Base-by-base conservation (phyloP, 805 yeast species). In the Wickerhamiella brachini region DNA sequence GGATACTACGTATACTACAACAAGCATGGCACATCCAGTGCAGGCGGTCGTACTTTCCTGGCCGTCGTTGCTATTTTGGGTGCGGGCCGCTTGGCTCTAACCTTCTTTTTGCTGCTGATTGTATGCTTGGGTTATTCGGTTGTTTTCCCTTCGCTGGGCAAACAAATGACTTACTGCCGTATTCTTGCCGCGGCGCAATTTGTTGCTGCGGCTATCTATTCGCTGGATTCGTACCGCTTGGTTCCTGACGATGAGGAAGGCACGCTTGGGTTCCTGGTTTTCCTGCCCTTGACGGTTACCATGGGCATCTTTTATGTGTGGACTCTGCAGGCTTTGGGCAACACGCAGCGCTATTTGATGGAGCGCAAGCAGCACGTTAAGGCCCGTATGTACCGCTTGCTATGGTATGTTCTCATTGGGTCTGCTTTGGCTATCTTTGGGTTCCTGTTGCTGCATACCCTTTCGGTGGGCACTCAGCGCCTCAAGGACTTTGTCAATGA, bases 121-220 rank as follows among this genome's bases (percentile, higher is more conserved):
- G 90, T 93, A 51, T 76, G 94, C 13, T 72, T 89, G 57, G 99
- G 99, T 42, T 93, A 89, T 68, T 97, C 97, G 55, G 88, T 93
- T 47, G 97, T 93, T 48, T 80, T 78, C 62, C 88, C 95, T 45
- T 83, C 88, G 55, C 75, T 93, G 54, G 85, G 88, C 46, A 78
- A 78, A 65, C 77, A 78, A 51, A 86, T 93, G 95, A 71, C 80
- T 60, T 79, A 74, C 65, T 79, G 86, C 64, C 75, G 80, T 60
- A 65, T 79, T 13, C 72, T 81, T 49, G 77, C 85, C 1, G 74
- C 64, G 5, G 66, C 75, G 15, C 83, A 80, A 54, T 81, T 80
- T 52, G 69, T 75, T 20, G 71, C 76, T 46, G 74, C 80, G 21
- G 68, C 75, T 20, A 72, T 76, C 21, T 83, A 73, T 63, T 70